Evolutionary conservation across 192 early-diverging fungal species (phyloP), one percentile per base, ranked within the genome.

Genomic region (Podila epigama): DNA sequence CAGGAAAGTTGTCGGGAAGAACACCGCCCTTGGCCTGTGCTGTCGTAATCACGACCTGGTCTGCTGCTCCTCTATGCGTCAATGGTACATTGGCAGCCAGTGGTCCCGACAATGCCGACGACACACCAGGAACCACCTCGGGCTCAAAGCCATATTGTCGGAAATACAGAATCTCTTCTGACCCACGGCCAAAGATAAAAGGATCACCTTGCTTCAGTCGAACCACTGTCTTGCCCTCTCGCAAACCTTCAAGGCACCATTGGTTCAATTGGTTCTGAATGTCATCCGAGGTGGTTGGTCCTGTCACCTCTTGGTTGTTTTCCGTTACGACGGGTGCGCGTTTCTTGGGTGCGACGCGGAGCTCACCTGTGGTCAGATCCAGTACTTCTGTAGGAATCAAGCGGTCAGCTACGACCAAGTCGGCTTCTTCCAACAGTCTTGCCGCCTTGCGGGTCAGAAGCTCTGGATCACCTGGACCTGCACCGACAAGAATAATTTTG

Each of bases 141-240:
- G 73, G 60, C 12, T 77, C 66, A 83, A 66, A 89, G 6, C 95
- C 96, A 59, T 84, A 80, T 22, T 85, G 75, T 18, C 87, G 83
- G 78, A 95, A 92, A 57, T 83, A 91, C 41, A 91, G 48, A 11
- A 94, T 79, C 71, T 98, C 96, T 71, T 98, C 96, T 16, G 90
- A 94, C 25, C 95, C 96, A 15, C 96, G 90, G 10, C 95, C 96
- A 69, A 95, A 98, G 42, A 98, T 86, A 69, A 96, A 94, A 27
- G 94, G 93, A 60, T 97, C 94, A n/a, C 96, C 96, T 44, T 90
- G 89, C 84, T 98, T 97, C 40, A 98, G 81, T 41, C 96, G 83
- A 48, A 95, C 92, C 5, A 98, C 96, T 3, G 68, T 81, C 67
- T 84, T 77, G 33, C 89, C 91, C 27, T 82, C 79, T 5, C 82